Percentiles rank a stretch among this genome's conserved stretches.
Evolutionary conservation across 805 yeast species (phyloP).

Genomic region (Lipomyces chichibuensis): DNA sequence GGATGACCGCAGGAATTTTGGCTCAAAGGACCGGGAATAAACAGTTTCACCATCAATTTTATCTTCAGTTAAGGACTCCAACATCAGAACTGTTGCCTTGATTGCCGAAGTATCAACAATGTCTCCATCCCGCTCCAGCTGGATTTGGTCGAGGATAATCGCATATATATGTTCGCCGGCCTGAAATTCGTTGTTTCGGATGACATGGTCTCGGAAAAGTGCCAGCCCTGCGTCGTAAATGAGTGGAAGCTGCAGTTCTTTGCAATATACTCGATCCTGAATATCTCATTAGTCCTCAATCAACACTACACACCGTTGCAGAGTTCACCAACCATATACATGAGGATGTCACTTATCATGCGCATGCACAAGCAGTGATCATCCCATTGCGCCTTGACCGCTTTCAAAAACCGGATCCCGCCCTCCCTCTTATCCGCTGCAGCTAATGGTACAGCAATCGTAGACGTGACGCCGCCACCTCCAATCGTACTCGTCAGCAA

Average conservation of each 20-base stretch:
- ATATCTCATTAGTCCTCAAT: not conserved
- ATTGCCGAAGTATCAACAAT: slow-evolving; percentile 62
- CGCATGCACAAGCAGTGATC: slow-evolving; percentile 73
- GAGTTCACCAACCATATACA: slow-evolving; percentile 58
- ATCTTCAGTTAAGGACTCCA: slow-evolving; percentile 63
- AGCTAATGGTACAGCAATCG: slow-evolving; percentile 26
- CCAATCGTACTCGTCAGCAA: slow-evolving; percentile 3
- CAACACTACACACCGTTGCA: not conserved
- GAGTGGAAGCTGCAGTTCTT: slow-evolving; percentile 62
- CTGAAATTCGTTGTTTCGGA: slow-evolving; percentile 54
- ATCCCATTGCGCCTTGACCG: slow-evolving; percentile 59
- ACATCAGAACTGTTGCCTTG: slow-evolving; percentile 66
- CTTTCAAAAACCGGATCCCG: slow-evolving; percentile 42
- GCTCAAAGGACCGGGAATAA: slow-evolving; percentile 69
- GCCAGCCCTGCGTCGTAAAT: slow-evolving; percentile 75
- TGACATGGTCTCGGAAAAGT: slow-evolving; percentile 62
- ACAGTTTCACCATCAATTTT: slow-evolving; percentile 53
- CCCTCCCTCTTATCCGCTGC: slow-evolving; percentile 30
- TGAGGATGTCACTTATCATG: slow-evolving; percentile 78
- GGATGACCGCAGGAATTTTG: slow-evolving; percentile 58
- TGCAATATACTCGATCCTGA: slow-evolving; percentile 75
- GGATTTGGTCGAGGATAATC: slow-evolving; percentile 58
- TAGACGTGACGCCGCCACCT: slow-evolving; percentile 16
- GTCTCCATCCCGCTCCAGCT: slow-evolving; percentile 59
- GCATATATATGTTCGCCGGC: slow-evolving; percentile 57